Evolutionary conservation across 306 rosid genomes (phyloP).

Genomic region (Gynostemma pentaphyllum): DNA sequence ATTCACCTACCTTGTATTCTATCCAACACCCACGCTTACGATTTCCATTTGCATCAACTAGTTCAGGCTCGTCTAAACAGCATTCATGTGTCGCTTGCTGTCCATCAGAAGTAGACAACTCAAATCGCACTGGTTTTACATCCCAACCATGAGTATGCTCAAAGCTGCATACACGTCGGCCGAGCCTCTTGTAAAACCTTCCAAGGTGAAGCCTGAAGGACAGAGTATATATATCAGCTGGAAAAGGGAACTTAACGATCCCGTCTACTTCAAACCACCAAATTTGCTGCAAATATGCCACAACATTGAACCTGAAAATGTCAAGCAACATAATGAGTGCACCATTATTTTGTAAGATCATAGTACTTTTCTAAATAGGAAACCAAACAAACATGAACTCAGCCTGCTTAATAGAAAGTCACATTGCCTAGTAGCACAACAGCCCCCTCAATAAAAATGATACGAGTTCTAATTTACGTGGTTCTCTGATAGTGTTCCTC

Average conservation of each 20-base stretch:
- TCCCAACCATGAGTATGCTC: slow-evolving; percentile 97
- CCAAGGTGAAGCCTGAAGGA: slow-evolving; percentile 87
- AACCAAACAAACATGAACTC: background rate
- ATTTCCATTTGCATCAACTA: slow-evolving; percentile 35
- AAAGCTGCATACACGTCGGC: slow-evolving; percentile 60
- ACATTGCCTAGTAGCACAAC: background rate
- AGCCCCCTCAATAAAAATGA: background rate
- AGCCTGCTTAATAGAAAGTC: background rate
- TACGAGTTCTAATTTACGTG: background rate
- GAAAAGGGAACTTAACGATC: slow-evolving; percentile 57
- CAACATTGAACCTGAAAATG: slow-evolving; percentile 58
- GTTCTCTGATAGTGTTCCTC: too few relatives aligned
- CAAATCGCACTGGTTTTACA: slow-evolving; percentile 61
- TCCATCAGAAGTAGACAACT: slow-evolving; percentile 63
- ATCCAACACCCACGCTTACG: slow-evolving; percentile 82
- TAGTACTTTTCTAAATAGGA: background rate
- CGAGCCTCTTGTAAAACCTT: slow-evolving; percentile 65
- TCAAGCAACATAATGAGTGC: slow-evolving; percentile 11
- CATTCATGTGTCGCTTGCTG: slow-evolving; percentile 48
- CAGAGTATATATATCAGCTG: slow-evolving; percentile 72
- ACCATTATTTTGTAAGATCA: background rate
- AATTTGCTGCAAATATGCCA: slow-evolving; percentile 85
- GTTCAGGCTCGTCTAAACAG: slow-evolving; percentile 54
- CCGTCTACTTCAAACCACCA: slow-evolving; percentile 99
- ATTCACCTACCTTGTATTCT: slow-evolving; percentile 95